These are phyloP conservation scores for Dendrocalamus sinicus DNA, from an alignment of 176 grass and related monocot genomes.

Conservation along the genomic window DNA sequence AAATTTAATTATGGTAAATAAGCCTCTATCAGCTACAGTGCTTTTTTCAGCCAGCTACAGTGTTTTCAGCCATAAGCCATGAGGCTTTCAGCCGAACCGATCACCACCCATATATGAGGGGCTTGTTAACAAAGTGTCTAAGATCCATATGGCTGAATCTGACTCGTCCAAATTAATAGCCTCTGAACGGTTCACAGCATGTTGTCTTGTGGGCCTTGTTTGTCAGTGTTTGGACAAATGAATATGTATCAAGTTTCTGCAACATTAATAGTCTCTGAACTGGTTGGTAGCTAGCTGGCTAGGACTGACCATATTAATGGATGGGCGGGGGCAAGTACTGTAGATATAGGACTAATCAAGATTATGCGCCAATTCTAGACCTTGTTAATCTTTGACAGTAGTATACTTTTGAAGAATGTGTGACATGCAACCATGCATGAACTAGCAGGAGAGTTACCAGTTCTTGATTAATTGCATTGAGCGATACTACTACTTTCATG, in stretches of 20 bases:
- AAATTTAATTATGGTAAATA: too few relatives aligned
- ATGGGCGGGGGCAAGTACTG: background rate
- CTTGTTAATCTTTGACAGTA: background rate
- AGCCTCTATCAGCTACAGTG: too few relatives aligned
- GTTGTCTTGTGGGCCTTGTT: background rate
- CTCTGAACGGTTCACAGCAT: background rate
- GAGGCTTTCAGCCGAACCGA: too few relatives aligned
- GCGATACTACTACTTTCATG: background rate
- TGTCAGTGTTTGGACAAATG: conserved; percentile 11
- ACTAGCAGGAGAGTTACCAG: too few relatives aligned
- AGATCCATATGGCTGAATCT: background rate
- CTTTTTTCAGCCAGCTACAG: too few relatives aligned
- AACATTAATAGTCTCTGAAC: conserved; percentile 10
- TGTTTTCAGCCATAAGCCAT: too few relatives aligned
- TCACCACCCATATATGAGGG: background rate
- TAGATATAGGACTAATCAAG: background rate
- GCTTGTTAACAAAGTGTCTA: background rate
- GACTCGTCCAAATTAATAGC: background rate
- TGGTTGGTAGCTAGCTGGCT: conserved; percentile 31
- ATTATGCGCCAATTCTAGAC: background rate
- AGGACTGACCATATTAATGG: conserved; percentile 15
- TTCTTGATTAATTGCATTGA: background rate
- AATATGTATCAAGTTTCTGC: conserved; percentile 14
- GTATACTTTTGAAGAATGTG: background rate
- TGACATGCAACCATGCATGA: too few relatives aligned